phyloP scores from a whole-genome alignment of 1,139 yeast species.

The Trichomonascaceae sp. region DNA sequence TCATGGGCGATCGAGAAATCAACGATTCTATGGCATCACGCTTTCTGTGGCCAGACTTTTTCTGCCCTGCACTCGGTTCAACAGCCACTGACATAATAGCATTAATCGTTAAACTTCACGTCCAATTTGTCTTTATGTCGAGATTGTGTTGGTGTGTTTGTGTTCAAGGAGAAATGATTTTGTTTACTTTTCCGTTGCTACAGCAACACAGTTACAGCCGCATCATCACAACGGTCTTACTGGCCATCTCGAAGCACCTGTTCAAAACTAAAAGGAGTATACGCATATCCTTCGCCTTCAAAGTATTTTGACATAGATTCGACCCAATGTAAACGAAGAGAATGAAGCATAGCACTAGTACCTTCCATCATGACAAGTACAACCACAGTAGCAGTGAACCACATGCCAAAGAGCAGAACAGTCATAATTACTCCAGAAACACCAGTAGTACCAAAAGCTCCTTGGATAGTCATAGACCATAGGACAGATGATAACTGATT shows the following conservation, averaged over 20 bases:
- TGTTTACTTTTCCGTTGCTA: not conserved
- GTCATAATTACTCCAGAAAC: slow-evolving; percentile 62
- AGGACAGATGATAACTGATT: slow-evolving; percentile 91
- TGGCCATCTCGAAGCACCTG: slow-evolving; percentile 11
- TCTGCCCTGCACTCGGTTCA: not conserved
- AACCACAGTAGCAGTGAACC: slow-evolving; percentile 88
- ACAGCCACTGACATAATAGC: not conserved
- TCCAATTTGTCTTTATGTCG: not conserved
- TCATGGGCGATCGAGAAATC: slow-evolving; percentile 53
- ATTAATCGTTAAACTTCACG: not conserved
- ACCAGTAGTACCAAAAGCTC: slow-evolving; percentile 75
- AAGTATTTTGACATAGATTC: slow-evolving; percentile 98
- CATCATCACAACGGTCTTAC: not conserved
- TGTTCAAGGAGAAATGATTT: not conserved
- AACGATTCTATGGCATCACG: slow-evolving; percentile 65
- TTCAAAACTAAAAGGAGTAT: slow-evolving; percentile 69
- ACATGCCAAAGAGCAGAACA: slow-evolving; percentile 80
- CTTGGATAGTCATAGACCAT: slow-evolving; percentile 91
- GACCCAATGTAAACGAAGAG: slow-evolving; percentile 96
- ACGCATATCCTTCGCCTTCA: slow-evolving; percentile 90
- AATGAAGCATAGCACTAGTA: slow-evolving; percentile 97
- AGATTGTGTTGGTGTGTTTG: not conserved
- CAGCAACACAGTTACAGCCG: not conserved
- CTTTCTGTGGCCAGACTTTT: slow-evolving; percentile 17
- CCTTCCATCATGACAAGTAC: slow-evolving; percentile 97